These are phyloP conservation scores for Trebouxia gelatinosa DNA, from an alignment of 163 green algal species.

Conservation along the genomic window DNA sequence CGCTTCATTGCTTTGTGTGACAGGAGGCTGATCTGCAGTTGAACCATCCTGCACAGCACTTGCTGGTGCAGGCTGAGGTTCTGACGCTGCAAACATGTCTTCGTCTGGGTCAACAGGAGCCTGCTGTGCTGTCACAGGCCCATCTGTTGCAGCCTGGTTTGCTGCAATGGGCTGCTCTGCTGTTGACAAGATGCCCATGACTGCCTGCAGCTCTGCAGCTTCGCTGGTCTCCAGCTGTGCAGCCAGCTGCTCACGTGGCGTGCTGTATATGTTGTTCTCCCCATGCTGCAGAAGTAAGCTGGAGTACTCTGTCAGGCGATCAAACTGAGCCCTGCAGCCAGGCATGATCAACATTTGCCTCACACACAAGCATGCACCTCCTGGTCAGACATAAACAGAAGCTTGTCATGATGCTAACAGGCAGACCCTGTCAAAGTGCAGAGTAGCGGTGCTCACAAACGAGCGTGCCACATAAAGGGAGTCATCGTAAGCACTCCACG, in stretches of 20 bases:
- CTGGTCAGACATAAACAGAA: too few relatives aligned
- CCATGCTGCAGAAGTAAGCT: conserved; percentile 54
- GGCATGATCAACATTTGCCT: background rate
- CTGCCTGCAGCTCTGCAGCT: conserved; percentile 11
- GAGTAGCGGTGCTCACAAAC: too few relatives aligned
- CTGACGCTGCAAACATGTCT: conserved; percentile 13
- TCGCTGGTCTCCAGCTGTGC: background rate
- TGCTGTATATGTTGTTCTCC: conserved; percentile 46
- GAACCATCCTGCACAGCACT: too few relatives aligned
- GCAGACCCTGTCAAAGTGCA: too few relatives aligned
- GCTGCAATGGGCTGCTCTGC: background rate
- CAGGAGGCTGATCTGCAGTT: background rate
- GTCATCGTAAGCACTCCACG: too few relatives aligned
- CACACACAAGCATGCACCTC: too few relatives aligned
- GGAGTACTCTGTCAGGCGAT: conserved; percentile 54
- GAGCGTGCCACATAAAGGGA: too few relatives aligned
- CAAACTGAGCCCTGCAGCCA: conserved; percentile 45
- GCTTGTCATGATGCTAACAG: too few relatives aligned
- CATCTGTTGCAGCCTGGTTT: background rate
- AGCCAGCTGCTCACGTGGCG: conserved; percentile 40
- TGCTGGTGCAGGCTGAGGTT: too few relatives aligned
- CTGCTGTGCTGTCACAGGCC: background rate
- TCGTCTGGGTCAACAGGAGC: conserved; percentile 19
- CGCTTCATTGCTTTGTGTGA: background rate
- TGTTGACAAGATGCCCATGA: conserved; percentile 11